Evolutionary conservation across 371 early-diverging fungal genomes (phyloP), one percentile per base, ranked within the genome.

Genomic region (Mucor sp.): DNA sequence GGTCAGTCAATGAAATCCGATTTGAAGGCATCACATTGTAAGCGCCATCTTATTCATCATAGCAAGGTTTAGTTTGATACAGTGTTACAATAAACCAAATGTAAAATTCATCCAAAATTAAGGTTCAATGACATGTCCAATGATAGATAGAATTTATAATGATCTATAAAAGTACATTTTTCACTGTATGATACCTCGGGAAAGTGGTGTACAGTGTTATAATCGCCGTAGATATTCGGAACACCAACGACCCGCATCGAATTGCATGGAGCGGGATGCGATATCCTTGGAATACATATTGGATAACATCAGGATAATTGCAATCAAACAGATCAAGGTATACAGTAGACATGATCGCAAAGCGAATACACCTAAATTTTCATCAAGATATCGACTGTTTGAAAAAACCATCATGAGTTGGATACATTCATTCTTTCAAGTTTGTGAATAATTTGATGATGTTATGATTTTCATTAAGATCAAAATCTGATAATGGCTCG

Each of bases 11-110:
- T 0, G 65, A 69, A 43, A 59, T 69, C 17, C 8, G 6, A 50
- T 69, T 69, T 55, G 63, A 64, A 41, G 60, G 43, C 6, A 58
- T 64, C 19, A 4, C 48, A 2, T 19, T 64, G 3, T 57, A 57
- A 27, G 28, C 4, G 1, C 25, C 15, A 27, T 53, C 25, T 12
- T 14, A 50, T 21, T 6, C 4, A 48, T 19, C 9, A n/a, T 23
- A 4, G 9, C 37, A 37, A 17, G 2, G 41, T 4, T 2, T 41
- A 17, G 17, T 9, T 47, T n/a, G 21, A 33, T 21, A 57, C 0
- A 12, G 15, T n/a, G 21, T 19, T 21, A 57, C 6, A 4, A 30
- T n/a, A 30, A 2, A 57, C 15, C 33, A 0, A 17, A n/a, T 17
- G 21, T 11, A 57, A 33, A 30, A 57, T 7, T n/a, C n/a, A 19